Evolutionary conservation across 75 land plant genomes (phyloP), one percentile per base, ranked within the genome.

Genomic region (Cunninghamia lanceolata): DNA sequence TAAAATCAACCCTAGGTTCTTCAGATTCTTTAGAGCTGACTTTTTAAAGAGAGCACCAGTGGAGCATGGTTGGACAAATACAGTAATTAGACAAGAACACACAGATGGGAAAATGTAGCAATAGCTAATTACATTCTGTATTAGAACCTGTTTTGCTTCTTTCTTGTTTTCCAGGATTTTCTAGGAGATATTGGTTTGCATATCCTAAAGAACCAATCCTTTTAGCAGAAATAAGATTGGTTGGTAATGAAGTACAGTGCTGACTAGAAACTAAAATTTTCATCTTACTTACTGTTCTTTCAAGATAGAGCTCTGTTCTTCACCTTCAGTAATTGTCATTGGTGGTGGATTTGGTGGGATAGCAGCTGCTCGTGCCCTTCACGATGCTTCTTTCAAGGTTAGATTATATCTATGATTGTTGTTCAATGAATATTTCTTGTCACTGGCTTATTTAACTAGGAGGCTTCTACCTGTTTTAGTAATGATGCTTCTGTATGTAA

Each of bases 261-360:
- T 73, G 75, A 73, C 36, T 34, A 34, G 75, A 73, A 73, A 63
- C 68, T 63, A 7, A 73, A 34, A 34, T 32, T 73, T 73, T 34
- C 4, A 32, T 32, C n/a, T 75, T 68, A 73, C 85, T 68, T 25
- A 68, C 73, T 25, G 66, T 63, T 63, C 42, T 39, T 85, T 83
- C 40, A 45, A 84, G 54, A 43, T 45, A 25, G 81, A 52, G 43
- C 38, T 50, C 59, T 53, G 85, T 21, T 87, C 86, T 10, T 47
- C 84, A 14, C 93, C 92, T 77, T 88, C 91, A 30, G 92, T 82
- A 39, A 88, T 91, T 84, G 89, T 91, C 30, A 87, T 91, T 35
- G 93, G 93, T 78, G 89, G 85, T 84, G 93, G 93, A 43, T 75
- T 91, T 84, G 92, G 92, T 5, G 93, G 93, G 36, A 21, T 91